These are phyloP conservation scores for Lanmaoa rubissima DNA, from an alignment of 768 basidiomycete genomes.

Conservation along the genomic window DNA sequence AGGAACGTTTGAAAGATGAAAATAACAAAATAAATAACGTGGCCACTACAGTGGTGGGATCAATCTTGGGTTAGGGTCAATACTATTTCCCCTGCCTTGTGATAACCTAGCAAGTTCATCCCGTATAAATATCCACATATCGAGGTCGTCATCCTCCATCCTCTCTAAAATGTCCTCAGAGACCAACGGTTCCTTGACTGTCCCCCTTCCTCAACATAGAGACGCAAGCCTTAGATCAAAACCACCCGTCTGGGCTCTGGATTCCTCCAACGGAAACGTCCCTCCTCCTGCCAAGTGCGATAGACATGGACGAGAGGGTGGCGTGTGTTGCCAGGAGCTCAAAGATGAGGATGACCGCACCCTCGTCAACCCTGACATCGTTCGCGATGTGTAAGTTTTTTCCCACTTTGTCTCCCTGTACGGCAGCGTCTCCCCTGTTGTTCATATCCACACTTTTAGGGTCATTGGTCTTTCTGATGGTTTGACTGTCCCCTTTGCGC, in stretches of 20 bases:
- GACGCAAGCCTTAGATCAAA: conserved; percentile 23
- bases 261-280: conserved; percentile 39
- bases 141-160: neutral
- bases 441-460: conserved; percentile 36
- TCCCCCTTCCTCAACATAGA: conserved; percentile 21
- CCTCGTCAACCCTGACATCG: conserved; percentile 81
- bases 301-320: conserved; percentile 49
- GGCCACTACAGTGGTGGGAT: neutral
- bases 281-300: conserved; percentile 61
- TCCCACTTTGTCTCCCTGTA: neutral
- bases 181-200: conserved; percentile 8
- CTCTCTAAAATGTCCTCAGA: conserved; percentile 19
- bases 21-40: neutral
- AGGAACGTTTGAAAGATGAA: neutral
- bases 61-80: conserved; percentile 13
- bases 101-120: neutral
- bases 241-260: conserved; percentile 67
- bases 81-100: neutral
- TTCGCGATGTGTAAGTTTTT: conserved; percentile 74
- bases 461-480: conserved; percentile 91
- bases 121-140: conserved; percentile 9
- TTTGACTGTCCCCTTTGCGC: conserved; percentile 87
- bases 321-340: conserved; percentile 87
- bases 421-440: neutral
- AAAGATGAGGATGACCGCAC: conserved; percentile 76